Percentiles rank a stretch among this genome's conserved stretches.
These are phyloP conservation scores for Xylaria sp. DNA, from an alignment of 2,329 filamentous ascomycete genomes.

Conservation along the genomic window DNA sequence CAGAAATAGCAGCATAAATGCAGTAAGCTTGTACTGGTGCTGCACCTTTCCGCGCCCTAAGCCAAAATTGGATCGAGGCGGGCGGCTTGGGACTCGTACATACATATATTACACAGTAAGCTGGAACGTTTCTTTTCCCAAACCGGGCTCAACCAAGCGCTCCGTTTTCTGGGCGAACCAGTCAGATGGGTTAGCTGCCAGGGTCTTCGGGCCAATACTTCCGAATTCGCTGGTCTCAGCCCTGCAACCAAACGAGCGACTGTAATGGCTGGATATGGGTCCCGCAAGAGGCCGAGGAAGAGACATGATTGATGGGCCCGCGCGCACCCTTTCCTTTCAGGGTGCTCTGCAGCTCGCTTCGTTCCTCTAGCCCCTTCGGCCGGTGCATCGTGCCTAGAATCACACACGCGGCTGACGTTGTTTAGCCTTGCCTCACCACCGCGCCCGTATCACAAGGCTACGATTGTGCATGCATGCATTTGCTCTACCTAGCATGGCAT, in stretches of 20 bases:
- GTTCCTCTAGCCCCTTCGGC: not conserved
- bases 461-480: constrained; percentile 24
- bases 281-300: constrained; percentile 18
- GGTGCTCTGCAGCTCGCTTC: constrained; percentile 22
- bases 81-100: constrained; percentile 9
- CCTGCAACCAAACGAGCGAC: constrained; percentile 21
- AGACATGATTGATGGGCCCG: constrained; percentile 8
- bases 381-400: constrained; percentile 9
- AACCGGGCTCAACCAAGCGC: not conserved
- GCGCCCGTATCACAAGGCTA: constrained; percentile 31
- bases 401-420: constrained; percentile 23
- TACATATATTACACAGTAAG: too few relatives aligned
- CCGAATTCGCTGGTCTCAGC: constrained; percentile 24
- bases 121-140: constrained; percentile 9
- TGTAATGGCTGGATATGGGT: constrained; percentile 14
- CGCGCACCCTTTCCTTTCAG: constrained; percentile 7
- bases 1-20: constrained; percentile 25
- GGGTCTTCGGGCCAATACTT: constrained; percentile 20
- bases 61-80: constrained; percentile 25
- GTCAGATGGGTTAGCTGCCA: constrained; percentile 23
- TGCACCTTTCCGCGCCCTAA: constrained; percentile 27
- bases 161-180: constrained; percentile 16
- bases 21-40: constrained; percentile 17
- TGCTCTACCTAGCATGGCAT: too few relatives aligned
- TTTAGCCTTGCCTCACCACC: constrained; percentile 23